These are phyloP conservation scores for Aspergillus egyptiacus DNA, from an alignment of 495 filamentous ascomycete genomes.

Conservation along the genomic window DNA sequence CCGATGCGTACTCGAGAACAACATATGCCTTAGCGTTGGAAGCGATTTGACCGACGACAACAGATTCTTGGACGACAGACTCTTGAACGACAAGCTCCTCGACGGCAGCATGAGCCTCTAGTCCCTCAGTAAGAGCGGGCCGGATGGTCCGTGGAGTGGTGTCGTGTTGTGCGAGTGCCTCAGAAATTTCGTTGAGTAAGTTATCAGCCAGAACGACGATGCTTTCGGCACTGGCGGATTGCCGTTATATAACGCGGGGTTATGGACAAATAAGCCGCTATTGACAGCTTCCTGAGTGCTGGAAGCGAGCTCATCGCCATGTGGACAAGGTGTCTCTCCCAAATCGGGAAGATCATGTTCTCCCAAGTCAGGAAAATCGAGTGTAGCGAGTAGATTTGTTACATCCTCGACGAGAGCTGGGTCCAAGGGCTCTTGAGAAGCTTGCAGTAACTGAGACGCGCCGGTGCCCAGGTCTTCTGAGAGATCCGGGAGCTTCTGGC, in stretches of 20 bases:
- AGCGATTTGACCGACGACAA: not conserved
- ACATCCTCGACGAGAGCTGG: not conserved
- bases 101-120: too few relatives aligned
- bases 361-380: not conserved
- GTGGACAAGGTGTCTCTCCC: not conserved
- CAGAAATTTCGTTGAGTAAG: too few relatives aligned
- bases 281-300: not conserved
- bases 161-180: too few relatives aligned
- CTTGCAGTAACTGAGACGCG: not conserved
- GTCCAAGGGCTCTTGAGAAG: not conserved
- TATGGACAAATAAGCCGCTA: too few relatives aligned
- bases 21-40: not conserved
- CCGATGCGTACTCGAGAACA: not conserved
- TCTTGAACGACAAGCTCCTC: too few relatives aligned
- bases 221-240: too few relatives aligned
- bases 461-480: not conserved
- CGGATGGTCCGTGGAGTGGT: too few relatives aligned
- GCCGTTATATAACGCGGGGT: too few relatives aligned
- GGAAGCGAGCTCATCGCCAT: not conserved
- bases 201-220: too few relatives aligned
- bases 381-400: not conserved
- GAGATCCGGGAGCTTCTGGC: not conserved
- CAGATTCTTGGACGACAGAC: too few relatives aligned
- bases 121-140: too few relatives aligned
- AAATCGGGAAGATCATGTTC: not conserved